Conservation (phyloP, 1,284 basidiomycete genomes). For the Boletus sp. region DNA sequence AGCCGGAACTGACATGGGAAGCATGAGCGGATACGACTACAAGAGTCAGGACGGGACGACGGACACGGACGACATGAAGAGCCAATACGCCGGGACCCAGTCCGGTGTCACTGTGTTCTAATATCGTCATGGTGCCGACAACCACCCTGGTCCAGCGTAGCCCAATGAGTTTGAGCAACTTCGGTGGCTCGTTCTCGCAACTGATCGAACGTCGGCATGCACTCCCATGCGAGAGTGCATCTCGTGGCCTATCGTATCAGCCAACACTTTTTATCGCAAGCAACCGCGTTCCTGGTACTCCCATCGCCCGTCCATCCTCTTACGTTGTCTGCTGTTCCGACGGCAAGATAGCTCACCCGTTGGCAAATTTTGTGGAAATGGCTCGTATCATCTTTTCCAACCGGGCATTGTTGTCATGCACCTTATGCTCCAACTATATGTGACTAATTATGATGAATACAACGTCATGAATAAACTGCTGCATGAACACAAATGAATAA, state of each 20-base stretch:
- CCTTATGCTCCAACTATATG: slow-evolving; percentile 22
- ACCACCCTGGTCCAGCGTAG: slow-evolving; percentile 5
- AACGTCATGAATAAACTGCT: slow-evolving; percentile 1
- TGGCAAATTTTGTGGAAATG: slow-evolving; percentile 4
- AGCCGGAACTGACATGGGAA: slow-evolving; percentile 72
- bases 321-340: slow-evolving; percentile 1
- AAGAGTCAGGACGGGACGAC: slow-evolving; percentile 80
- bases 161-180: slow-evolving; percentile 17
- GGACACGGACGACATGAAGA: slow-evolving; percentile 80
- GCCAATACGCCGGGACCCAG: slow-evolving; percentile 79
- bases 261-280: slow-evolving; percentile 16
- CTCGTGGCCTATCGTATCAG: slow-evolving; percentile 3
- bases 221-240: slow-evolving; percentile 8
- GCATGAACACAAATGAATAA: slow-evolving; percentile 1
- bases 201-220: slow-evolving; percentile 14
- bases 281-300: slow-evolving; percentile 13
- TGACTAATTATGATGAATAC: slow-evolving; percentile 23
- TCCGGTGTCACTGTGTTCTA: slow-evolving; percentile 81
- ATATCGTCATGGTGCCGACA: slow-evolving; percentile 10
- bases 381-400: background rate
- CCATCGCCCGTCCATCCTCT: background rate
- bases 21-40: slow-evolving; percentile 77
- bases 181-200: background rate
- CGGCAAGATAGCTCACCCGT: slow-evolving; percentile 3
- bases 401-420: slow-evolving; percentile 20